Base-by-base conservation (phyloP, 2,329 filamentous ascomycete species). In the Fusarium longipes region DNA sequence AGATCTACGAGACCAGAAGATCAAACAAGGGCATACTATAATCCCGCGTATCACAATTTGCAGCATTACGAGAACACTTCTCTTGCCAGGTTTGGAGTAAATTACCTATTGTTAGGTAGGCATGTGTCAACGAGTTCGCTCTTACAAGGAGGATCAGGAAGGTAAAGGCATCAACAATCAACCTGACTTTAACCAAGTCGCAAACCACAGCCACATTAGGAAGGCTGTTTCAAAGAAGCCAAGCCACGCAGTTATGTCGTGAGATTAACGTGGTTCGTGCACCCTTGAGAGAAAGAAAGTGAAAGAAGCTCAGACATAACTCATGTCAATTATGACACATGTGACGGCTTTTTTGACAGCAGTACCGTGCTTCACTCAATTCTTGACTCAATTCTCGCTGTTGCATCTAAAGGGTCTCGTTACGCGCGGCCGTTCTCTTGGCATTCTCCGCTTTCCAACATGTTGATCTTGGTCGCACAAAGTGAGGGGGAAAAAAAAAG, bases 181-280 rank as follows among this genome's bases (percentile, higher is more conserved):
- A 63, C 42, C n/a, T 58, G 58, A 58, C 39, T 24, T 22, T 39
- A 20, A 22, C 24, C 18, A 18, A 58, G 59, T 58, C 33, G 42
- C 47, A 61, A 18, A n/a, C 42, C 57, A 54, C 32, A 14, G 32
- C 58, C 33, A 35, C 24, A 38, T 63, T 58, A 47, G 59, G 60
- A 58, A 63, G 60, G 43, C 59, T 33, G 60, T 63, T 63, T 63
- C 59, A 58, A 29, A 45, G 25, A 38, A 40, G 29, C 17, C 33
- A 49, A 36, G 33, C 32, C 45, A 36, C 45, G 45, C n/a, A 18
- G 17, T 36, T 38, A 49, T 27, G 45, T 49, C 11, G 30, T 38
- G 45, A 38, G 17, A 49, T 49, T 33, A 24, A 3, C 15, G 18
- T 49, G 45, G 45, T 38, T 38, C 22, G 45, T 48, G 45, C 44